Percentiles rank a stretch among this genome's conserved stretches.
Evolutionary conservation across 2,329 filamentous ascomycete genomes (phyloP).

Genomic region (Dryadomyces quercivorus): DNA sequence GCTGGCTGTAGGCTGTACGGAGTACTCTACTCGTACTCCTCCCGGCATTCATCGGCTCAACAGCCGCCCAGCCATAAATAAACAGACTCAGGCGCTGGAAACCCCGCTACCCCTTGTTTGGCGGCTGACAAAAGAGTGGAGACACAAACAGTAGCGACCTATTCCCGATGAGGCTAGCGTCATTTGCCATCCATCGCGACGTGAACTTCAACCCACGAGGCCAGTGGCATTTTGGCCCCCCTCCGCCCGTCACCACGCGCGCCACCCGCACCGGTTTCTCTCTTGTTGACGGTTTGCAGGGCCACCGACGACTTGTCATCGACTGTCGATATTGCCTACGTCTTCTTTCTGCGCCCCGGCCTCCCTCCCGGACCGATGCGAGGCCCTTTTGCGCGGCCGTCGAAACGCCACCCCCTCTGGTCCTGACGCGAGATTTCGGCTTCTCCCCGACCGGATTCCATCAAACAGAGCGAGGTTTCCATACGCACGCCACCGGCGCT

Average conservation of each 20-base stretch:
- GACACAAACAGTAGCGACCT: neutral
- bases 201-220: constrained; percentile 9
- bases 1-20: too few relatives aligned
- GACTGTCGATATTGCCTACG: neutral
- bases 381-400: neutral
- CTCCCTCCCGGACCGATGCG: neutral
- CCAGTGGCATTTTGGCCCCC: constrained; percentile 7
- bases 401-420: constrained; percentile 3
- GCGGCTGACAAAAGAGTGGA: constrained; percentile 11
- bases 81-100: too few relatives aligned
- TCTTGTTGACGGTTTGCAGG: neutral
- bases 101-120: constrained; percentile 3
- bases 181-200: constrained; percentile 10
- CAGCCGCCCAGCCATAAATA: too few relatives aligned
- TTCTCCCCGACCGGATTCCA: neutral
- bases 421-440: neutral
- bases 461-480: neutral
- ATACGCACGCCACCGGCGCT: too few relatives aligned
- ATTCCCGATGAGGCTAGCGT: constrained; percentile 3
- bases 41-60: too few relatives aligned
- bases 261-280: neutral
- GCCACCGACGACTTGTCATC: neutral
- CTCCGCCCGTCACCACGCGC: constrained; percentile 3
- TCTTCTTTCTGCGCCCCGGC: neutral
- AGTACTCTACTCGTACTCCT: too few relatives aligned